Evolutionary conservation across 192 early-diverging fungal genomes (phyloP).

Genomic region (Rhizoclosmatium globosum): DNA sequence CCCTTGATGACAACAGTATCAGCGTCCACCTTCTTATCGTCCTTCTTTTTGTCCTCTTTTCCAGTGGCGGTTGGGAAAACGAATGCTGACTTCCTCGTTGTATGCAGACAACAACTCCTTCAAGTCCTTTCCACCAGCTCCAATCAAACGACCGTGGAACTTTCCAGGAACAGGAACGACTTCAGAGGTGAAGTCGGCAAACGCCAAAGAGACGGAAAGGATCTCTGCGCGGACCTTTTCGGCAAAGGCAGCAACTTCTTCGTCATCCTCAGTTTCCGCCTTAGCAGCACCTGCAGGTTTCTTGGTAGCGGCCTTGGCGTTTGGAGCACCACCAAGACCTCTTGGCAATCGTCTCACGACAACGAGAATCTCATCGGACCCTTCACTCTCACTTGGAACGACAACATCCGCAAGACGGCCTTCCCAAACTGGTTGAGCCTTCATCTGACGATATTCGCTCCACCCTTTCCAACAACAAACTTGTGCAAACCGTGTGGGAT

Average conservation of each 20-base stretch:
- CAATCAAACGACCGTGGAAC: conserved; percentile 84
- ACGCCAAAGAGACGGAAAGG: conserved; percentile 65
- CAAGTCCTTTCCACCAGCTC: conserved; percentile 75
- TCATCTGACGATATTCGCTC: conserved; percentile 85
- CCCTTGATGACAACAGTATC: conserved; percentile 82
- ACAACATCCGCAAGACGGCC: conserved; percentile 76
- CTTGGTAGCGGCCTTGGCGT: conserved; percentile 39
- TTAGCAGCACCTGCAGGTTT: conserved; percentile 19
- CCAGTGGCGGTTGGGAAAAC: conserved; percentile 66
- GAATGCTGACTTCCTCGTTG: conserved; percentile 73
- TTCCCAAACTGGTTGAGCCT: conserved; percentile 70
- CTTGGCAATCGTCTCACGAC: conserved; percentile 72
- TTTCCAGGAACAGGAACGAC: conserved; percentile 70
- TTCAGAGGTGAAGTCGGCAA: conserved; percentile 70
- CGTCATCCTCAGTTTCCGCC: conserved; percentile 52
- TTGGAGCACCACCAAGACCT: conserved; percentile 33
- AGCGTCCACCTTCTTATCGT: conserved; percentile 43
- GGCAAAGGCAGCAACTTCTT: conserved; percentile 44
- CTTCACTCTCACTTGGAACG: conserved; percentile 74
- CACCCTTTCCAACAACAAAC: conserved; percentile 85
- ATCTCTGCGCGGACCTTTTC: conserved; percentile 73
- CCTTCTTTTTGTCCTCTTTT: conserved; percentile 54
- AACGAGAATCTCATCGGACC: conserved; percentile 76
- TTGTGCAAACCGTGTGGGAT: conserved; percentile 82
- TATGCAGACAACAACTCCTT: conserved; percentile 72